phyloP scores from a whole-genome alignment of 345 rosid species.

The Salix caprea region DNA sequence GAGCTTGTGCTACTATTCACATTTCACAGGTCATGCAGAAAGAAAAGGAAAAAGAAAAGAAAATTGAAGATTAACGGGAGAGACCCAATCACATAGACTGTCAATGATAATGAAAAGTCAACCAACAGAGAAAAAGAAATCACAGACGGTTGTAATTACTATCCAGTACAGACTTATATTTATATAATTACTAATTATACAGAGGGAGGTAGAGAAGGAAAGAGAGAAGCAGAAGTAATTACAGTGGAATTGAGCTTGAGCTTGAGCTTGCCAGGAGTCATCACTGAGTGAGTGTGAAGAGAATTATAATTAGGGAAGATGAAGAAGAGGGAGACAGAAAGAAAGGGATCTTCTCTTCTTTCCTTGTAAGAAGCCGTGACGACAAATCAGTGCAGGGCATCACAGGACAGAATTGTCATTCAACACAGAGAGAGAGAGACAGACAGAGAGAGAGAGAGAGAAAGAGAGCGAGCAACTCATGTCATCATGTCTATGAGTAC shows the following conservation, averaged over 20 bases:
- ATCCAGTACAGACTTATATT: no score
- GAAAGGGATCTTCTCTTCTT: neutral
- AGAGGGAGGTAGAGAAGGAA: neutral
- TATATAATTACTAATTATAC: neutral
- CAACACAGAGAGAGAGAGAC: neutral
- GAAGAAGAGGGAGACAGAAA: neutral
- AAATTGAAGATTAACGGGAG: neutral
- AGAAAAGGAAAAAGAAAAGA: neutral
- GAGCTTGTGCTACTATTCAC: neutral
- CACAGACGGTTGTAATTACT: neutral
- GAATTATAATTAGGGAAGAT: neutral
- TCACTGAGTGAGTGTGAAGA: conserved; percentile 8
- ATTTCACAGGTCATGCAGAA: neutral
- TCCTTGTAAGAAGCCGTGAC: conserved; percentile 1
- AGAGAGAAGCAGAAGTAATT: conserved; percentile 18
- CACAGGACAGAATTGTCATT: neutral
- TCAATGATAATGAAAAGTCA: neutral
- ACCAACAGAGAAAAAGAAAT: neutral
- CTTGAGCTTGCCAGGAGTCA: conserved; percentile 51
- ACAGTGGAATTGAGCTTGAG: conserved; percentile 32
- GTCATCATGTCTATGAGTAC: neutral
- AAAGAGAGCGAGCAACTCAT: neutral
- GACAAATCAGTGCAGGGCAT: neutral
- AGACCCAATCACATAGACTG: neutral
- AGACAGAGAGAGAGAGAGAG: neutral